These are phyloP conservation scores for Aurinia saxatilis DNA, from an alignment of 345 rosid species.

Conservation along the genomic window DNA sequence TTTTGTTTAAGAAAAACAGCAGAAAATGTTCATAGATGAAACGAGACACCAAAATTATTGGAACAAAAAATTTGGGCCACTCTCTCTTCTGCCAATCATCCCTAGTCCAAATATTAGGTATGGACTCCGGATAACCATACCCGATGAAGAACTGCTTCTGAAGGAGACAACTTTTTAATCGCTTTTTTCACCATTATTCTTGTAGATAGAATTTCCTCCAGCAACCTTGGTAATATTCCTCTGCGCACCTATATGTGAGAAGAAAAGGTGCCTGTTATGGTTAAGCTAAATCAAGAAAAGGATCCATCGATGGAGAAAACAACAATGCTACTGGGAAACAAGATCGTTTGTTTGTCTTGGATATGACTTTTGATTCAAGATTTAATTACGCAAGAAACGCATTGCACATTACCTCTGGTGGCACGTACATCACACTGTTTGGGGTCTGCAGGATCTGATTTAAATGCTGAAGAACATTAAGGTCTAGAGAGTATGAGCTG, in stretches of 20 bases:
- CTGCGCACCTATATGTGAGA: constrained; percentile 45
- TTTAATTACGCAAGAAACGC: background rate
- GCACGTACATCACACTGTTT: constrained; percentile 72
- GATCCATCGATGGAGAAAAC: background rate
- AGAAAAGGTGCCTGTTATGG: background rate
- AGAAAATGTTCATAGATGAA: constrained; percentile 7
- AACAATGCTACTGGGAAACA: background rate
- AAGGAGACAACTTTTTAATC: constrained; percentile 76
- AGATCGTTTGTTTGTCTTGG: background rate
- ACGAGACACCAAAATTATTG: background rate
- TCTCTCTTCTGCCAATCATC: background rate
- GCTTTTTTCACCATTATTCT: constrained; percentile 93
- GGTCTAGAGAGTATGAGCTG: constrained; percentile 59
- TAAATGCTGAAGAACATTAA: constrained; percentile 41
- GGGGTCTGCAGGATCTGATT: constrained; percentile 65
- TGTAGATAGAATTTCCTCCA: constrained; percentile 91
- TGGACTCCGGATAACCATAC: constrained; percentile 37
- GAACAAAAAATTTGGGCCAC: background rate
- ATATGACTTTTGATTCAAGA: background rate
- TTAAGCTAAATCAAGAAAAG: constrained; percentile 11
- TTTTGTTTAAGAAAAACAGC: background rate
- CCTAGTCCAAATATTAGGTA: background rate
- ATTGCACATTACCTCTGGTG: constrained; percentile 57
- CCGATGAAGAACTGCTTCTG: constrained; percentile 76
- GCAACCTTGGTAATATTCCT: constrained; percentile 78